Percentiles rank a stretch among this genome's conserved stretches.
Conservation (phyloP, 257 asterid genomes). For the Salvia rosmarinus region DNA sequence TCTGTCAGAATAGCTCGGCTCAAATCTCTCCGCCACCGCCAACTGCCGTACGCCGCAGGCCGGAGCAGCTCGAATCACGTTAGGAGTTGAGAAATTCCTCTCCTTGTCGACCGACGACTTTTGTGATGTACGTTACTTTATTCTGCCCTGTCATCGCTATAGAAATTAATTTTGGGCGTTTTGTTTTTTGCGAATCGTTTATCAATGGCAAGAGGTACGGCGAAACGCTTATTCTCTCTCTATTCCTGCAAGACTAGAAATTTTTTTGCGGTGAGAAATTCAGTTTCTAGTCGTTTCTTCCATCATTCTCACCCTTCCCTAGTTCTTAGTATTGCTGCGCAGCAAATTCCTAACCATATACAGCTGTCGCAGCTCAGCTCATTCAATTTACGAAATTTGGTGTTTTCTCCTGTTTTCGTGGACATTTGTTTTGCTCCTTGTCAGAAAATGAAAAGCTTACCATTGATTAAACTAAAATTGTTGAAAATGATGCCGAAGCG, state of each 20-base stretch:
- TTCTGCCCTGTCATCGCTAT: not conserved
- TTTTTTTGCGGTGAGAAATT: slow-evolving; percentile 36
- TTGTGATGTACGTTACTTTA: slow-evolving; percentile 29
- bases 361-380: slow-evolving; percentile 30
- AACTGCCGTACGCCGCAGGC: slow-evolving; percentile 21
- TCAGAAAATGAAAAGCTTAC: slow-evolving; percentile 34
- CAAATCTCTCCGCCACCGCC: slow-evolving; percentile 22
- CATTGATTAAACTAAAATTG: slow-evolving; percentile 32
- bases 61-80: not conserved
- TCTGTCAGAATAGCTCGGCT: slow-evolving; percentile 25
- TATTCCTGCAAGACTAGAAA: slow-evolving; percentile 43
- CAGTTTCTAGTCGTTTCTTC: slow-evolving; percentile 39
- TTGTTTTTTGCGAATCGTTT: slow-evolving; percentile 8
- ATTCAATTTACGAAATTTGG: slow-evolving; percentile 29
- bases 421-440: slow-evolving; percentile 47
- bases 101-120: not conserved
- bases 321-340: slow-evolving; percentile 31
- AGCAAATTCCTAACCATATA: slow-evolving; percentile 19
- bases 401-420: slow-evolving; percentile 26
- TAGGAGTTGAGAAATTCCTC: not conserved
- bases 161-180: not conserved
- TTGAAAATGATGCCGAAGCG: slow-evolving; percentile 30
- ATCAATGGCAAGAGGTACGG: slow-evolving; percentile 64
- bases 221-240: slow-evolving; percentile 49
- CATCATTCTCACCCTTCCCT: slow-evolving; percentile 38